Percentiles rank a stretch among this genome's conserved stretches.
phyloP scores from a whole-genome alignment of 2,329 filamentous ascomycete genomes.

The Drechmeria coniospora region DNA sequence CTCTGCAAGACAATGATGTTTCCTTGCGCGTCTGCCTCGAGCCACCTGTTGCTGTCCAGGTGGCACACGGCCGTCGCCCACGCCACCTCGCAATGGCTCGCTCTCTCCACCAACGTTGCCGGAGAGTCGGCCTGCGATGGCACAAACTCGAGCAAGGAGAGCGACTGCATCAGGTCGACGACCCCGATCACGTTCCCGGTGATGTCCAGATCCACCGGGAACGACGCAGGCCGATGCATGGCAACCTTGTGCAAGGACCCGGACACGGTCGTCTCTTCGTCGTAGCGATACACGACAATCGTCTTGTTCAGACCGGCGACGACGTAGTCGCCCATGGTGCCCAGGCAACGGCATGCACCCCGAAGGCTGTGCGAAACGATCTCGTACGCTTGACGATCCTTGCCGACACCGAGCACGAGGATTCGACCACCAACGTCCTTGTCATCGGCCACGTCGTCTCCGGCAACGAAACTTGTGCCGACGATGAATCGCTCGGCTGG shows the following conservation, averaged over 20 bases:
- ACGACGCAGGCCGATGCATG: conserved; percentile 66
- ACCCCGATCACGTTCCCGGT: conserved; percentile 64
- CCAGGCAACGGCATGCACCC: conserved; percentile 68
- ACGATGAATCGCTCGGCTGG: conserved; percentile 71
- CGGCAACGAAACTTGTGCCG: conserved; percentile 64
- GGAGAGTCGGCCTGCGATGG: conserved; percentile 39
- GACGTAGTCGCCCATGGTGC: conserved; percentile 59
- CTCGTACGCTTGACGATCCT: conserved; percentile 55
- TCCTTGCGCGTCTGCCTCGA: conserved; percentile 75
- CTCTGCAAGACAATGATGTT: conserved; percentile 71
- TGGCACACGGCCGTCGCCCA: conserved; percentile 71
- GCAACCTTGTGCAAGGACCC: conserved; percentile 54
- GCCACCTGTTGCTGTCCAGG: conserved; percentile 57
- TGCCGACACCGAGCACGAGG: conserved; percentile 68
- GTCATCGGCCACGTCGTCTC: conserved; percentile 34
- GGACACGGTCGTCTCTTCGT: conserved; percentile 37
- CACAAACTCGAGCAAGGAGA: conserved; percentile 61
- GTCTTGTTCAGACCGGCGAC: conserved; percentile 86
- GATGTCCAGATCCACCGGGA: conserved; percentile 67
- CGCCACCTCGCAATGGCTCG: conserved; percentile 63
- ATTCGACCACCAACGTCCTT: conserved; percentile 54
- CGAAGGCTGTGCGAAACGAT: conserved; percentile 56
- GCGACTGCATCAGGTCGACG: conserved; percentile 85
- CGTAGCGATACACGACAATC: conserved; percentile 44
- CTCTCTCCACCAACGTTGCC: conserved; percentile 55